phyloP scores from a whole-genome alignment of 108 stramenopile species.

The Skeletonema marinoi region DNA sequence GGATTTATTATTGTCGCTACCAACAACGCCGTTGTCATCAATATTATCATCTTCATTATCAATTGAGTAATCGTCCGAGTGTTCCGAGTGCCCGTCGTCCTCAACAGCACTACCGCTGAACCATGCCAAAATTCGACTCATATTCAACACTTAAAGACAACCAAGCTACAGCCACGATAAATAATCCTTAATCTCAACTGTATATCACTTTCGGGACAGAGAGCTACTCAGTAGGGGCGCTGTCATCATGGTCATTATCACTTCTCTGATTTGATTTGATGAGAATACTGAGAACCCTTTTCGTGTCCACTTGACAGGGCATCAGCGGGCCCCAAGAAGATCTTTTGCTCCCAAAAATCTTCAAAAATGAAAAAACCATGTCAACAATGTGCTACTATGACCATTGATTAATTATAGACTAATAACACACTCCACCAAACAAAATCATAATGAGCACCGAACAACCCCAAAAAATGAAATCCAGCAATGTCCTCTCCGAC shows the following conservation, averaged over 20 bases:
- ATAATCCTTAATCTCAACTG: no score
- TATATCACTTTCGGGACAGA: no score
- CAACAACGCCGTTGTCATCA: not conserved
- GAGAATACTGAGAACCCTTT: no score
- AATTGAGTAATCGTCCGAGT: not conserved
- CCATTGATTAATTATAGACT: no score
- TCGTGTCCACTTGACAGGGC: not conserved
- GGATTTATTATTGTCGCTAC: not conserved
- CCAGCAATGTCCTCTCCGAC: conserved; percentile 60
- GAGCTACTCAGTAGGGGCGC: no score
- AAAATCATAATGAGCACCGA: not conserved
- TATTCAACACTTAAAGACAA: not conserved
- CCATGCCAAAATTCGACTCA: conserved; percentile 12
- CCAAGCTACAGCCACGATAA: no score
- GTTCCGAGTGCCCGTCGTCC: not conserved
- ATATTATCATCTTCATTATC: not conserved
- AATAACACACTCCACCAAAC: not conserved
- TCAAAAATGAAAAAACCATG: not conserved
- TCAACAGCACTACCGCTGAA: not conserved
- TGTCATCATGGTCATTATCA: no score
- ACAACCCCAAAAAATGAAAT: not conserved
- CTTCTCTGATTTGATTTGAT: no score
- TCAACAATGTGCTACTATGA: not conserved
- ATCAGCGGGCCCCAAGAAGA: no score
- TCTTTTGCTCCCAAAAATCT: not conserved